Evolutionary conservation across 768 basidiomycete genomes (phyloP).

Genomic region (Macrolepiota albuminosa): DNA sequence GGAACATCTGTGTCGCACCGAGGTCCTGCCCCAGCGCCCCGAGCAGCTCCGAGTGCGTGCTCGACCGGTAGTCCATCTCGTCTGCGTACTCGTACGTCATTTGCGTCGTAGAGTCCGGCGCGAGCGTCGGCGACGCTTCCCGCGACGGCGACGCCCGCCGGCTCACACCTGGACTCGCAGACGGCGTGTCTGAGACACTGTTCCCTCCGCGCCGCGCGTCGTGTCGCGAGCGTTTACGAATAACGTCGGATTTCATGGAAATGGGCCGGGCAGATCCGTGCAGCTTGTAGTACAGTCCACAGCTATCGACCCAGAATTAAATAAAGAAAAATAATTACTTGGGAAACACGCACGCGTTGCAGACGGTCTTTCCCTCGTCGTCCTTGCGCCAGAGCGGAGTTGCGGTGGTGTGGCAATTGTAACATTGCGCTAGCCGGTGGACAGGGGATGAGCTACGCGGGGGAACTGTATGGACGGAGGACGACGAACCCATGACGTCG

Average conservation of each 20-base stretch:
- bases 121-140: conserved; percentile 62
- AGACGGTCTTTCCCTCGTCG: conserved; percentile 87
- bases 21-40: conserved; percentile 36
- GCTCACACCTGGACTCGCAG: conserved; percentile 70
- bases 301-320: conserved; percentile 34
- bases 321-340: neutral
- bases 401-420: conserved; percentile 86
- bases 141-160: conserved; percentile 65
- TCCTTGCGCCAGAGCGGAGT: conserved; percentile 90
- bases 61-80: conserved; percentile 38
- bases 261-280: conserved; percentile 84
- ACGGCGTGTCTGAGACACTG: conserved; percentile 61
- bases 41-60: conserved; percentile 49
- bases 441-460: conserved; percentile 25
- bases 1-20: conserved; percentile 19
- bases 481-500: conserved; percentile 64
- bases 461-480: conserved; percentile 23
- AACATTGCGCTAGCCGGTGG: conserved; percentile 66
- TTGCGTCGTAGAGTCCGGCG: conserved; percentile 65
- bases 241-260: conserved; percentile 89
- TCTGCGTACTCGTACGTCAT: conserved; percentile 46
- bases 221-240: conserved; percentile 81
- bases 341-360: conserved; percentile 73
- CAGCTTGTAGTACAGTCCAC: conserved; percentile 81
- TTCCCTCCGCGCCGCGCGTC: conserved; percentile 61